phyloP scores from a whole-genome alignment of 495 filamentous ascomycete species.

The Tuber magnatum region DNA sequence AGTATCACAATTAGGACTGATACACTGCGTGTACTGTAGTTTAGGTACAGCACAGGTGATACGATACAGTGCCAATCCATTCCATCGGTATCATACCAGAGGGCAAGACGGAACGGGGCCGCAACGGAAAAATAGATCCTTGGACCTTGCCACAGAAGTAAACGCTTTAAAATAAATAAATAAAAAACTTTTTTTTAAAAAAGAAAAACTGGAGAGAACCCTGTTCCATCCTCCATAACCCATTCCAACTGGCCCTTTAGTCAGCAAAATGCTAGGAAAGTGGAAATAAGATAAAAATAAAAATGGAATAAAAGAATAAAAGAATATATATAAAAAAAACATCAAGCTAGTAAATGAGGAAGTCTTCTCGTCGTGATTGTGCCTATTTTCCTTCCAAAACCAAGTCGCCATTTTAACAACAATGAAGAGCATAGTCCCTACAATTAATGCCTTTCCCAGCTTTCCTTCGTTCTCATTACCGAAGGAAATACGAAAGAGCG shows the following conservation, averaged over 20 bases:
- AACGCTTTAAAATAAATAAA: background rate
- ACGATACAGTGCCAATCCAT: background rate
- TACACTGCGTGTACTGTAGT: background rate
- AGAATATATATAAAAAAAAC: background rate
- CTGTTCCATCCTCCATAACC: background rate
- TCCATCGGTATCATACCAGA: background rate
- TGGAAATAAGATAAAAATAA: background rate
- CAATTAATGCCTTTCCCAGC: background rate
- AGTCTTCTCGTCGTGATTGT: slow-evolving; percentile 1
- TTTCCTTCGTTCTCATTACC: background rate
- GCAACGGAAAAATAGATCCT: background rate
- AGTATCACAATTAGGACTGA: background rate
- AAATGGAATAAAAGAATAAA: background rate
- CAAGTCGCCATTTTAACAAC: background rate
- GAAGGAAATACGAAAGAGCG: slow-evolving; percentile 3
- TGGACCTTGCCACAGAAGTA: background rate
- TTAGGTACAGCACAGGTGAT: background rate
- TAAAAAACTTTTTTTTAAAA: background rate
- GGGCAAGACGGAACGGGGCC: background rate
- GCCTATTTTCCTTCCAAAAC: background rate
- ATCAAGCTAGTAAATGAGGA: background rate
- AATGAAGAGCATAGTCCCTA: background rate
- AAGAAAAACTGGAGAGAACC: background rate
- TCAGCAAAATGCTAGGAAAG: background rate
- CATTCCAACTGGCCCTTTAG: background rate